Percentiles rank a stretch among this genome's conserved stretches.
Conservation (phyloP, 2,329 filamentous ascomycete genomes). For the Lasiodiplodia hormozganensis region DNA sequence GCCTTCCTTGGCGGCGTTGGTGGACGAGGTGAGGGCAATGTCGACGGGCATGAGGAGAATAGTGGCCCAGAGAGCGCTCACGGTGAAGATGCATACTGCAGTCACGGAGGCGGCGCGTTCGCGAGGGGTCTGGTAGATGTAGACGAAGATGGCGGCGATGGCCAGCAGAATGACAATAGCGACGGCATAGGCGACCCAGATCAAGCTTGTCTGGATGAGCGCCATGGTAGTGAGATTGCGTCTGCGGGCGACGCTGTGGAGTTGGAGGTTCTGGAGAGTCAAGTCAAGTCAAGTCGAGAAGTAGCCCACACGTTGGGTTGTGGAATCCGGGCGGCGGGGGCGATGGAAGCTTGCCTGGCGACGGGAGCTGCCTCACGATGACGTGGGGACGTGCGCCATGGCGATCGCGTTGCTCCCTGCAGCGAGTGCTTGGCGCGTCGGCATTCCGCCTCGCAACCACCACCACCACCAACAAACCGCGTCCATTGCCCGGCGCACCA, state of each 20-base stretch:
- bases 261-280: not conserved
- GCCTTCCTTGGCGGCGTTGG: slow-evolving; percentile 75
- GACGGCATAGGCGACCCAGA: slow-evolving; percentile 92
- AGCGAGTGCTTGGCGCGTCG: slow-evolving; percentile 15
- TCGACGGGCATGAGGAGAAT: slow-evolving; percentile 93
- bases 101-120: slow-evolving; percentile 86
- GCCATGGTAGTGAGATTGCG: slow-evolving; percentile 56
- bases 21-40: slow-evolving; percentile 91
- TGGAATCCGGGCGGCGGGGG: not conserved
- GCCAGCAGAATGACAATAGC: slow-evolving; percentile 78
- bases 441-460: slow-evolving; percentile 22
- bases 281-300: not conserved
- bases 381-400: slow-evolving; percentile 17
- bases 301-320: not conserved
- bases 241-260: not conserved
- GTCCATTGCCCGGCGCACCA: slow-evolving; percentile 21
- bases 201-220: slow-evolving; percentile 84
- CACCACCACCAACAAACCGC: not conserved
- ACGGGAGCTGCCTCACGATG: slow-evolving; percentile 12
- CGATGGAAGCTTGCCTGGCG: slow-evolving; percentile 18
- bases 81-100: slow-evolving; percentile 82
- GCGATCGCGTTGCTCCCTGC: slow-evolving; percentile 19
- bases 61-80: slow-evolving; percentile 88
- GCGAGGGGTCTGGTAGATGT: slow-evolving; percentile 87
- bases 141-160: slow-evolving; percentile 83